Base-by-base conservation (phyloP, 202 grass and related monocot species). In the Bolboschoenoplectus hybrid region DNA sequence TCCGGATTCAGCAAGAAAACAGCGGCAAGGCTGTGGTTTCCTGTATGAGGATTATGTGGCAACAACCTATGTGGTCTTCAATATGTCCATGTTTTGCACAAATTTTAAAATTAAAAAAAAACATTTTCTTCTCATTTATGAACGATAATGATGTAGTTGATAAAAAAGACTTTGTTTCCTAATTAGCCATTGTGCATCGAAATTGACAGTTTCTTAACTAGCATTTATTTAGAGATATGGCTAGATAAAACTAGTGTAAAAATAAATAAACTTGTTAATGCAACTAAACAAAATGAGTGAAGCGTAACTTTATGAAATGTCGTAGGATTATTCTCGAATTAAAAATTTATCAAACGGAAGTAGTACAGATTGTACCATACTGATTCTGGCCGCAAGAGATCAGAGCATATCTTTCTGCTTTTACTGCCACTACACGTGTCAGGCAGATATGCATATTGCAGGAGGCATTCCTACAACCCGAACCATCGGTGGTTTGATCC, bases 1-100 rank as follows among this genome's bases (percentile, higher is more conserved):
- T 26, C n/a, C 17, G 14, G 44, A 46, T 46, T 39, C 10, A 58
- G 74, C 11, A 36, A 56, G 12, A 41, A 83, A 65, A 83, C 81
- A 52, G 32, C 81, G 46, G 39, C 60, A 16, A 36, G 12, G 81
- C 63, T 38, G 81, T 20, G 81, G 63, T 63, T 82, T 82, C 52
- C 6, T 19, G 35, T 81, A 26, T 0, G 13, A 82, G 43, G 80
- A 67, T 82, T 82, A 0, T 65, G 36, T 50, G 20, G 44, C 1
- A 49, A 32, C 9, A 16, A 47, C 5, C 17, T 64, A 14, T 66
- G 34, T 14, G 32, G 41, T 16, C n/a, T n/a, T 39, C 39, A 34
- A 67, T 14, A 40, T 16, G 12, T 9, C 2, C 8, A 1, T 40
- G 36, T 39, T 67, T 39, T 68, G 14, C 11, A 26, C 26, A 26